Base-by-base conservation (phyloP, 192 early-diverging fungal genomes). In the Coemansia sp. region DNA sequence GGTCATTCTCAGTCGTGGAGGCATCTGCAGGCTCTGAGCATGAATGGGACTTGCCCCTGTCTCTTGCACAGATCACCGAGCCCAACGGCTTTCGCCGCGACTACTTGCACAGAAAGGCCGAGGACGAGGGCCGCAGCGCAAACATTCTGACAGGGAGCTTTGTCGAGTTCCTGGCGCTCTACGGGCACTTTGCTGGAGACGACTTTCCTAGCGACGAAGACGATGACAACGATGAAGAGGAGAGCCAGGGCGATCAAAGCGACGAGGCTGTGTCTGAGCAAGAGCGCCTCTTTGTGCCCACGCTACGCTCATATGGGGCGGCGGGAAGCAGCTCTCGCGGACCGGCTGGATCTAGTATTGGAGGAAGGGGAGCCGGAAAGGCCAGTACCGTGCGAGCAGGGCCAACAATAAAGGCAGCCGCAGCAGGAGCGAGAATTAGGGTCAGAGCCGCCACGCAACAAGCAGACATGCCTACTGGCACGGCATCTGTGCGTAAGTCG, bases 131-230 rank as follows among this genome's bases (percentile, higher is more conserved):
- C 34, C 69, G 75, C 60, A 78, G 78, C 34, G 86, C 89, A 1
- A 88, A 87, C 60, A 25, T 65, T 22, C 72, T 94, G 65, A 95
- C 95, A 3, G 69, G 84, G 33, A 95, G 88, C 74, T 97, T 95
- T 85, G 85, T 95, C 32, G 95, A 97, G 72, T 96, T 97, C 72
- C 72, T 97, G 54, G 89, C 88, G 45, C 82, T 97, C 66, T 96
- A 89, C 59, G 93, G 93, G 35, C 93, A 92, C 69, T 97, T 94
- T 81, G 95, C 91, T 38, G 95, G 94, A 34, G 95, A 94, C 69
- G 91, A 94, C 62, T 85, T 87, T 64, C 91, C 89, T 29, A 90
- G 90, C 43, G 90, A 91, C 56, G 87, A 87, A 65, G 91, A 85
- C 33, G 86, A 86, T 23, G 85, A 84, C 42, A 52, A 54, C 11